These are phyloP conservation scores for Aspergillus novoparasiticus DNA, from an alignment of 2,329 filamentous ascomycete species.

Conservation along the genomic window DNA sequence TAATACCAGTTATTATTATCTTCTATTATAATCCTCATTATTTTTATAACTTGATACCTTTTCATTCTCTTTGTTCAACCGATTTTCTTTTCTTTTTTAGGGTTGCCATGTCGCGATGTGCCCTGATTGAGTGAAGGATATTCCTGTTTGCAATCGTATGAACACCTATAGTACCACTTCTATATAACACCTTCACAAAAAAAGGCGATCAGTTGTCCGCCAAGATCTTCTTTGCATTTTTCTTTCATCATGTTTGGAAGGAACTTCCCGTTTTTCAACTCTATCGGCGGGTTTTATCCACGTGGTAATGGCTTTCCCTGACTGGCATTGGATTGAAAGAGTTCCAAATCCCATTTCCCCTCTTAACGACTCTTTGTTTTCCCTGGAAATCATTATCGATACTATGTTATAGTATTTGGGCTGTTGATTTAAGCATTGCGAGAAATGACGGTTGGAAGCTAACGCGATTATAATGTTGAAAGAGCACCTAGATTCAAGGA, in stretches of 20 bases:
- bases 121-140: slow-evolving; percentile 11
- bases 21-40: slow-evolving; percentile 15
- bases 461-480: slow-evolving; percentile 19
- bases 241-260: slow-evolving; percentile 42
- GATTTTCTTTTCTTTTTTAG: slow-evolving; percentile 16
- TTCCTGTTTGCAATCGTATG: slow-evolving; percentile 2
- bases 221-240: slow-evolving; percentile 18
- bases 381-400: not conserved
- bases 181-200: slow-evolving; percentile 10
- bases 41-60: not conserved
- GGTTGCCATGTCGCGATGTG: slow-evolving; percentile 15
- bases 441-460: slow-evolving; percentile 20
- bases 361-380: slow-evolving; percentile 5
- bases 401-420: not conserved
- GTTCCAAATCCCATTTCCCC: not conserved
- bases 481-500: slow-evolving; percentile 43
- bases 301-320: slow-evolving; percentile 41
- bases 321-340: slow-evolving; percentile 10
- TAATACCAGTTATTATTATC: slow-evolving; percentile 36
- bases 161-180: slow-evolving; percentile 1
- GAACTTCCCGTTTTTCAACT: slow-evolving; percentile 41
- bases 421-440: not conserved
- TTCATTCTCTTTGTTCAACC: slow-evolving; percentile 15
- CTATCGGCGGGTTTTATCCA: slow-evolving; percentile 42
- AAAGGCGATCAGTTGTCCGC: slow-evolving; percentile 8